These are phyloP conservation scores for Sparassis latifolia DNA, from an alignment of 1,284 basidiomycete species.

Conservation along the genomic window DNA sequence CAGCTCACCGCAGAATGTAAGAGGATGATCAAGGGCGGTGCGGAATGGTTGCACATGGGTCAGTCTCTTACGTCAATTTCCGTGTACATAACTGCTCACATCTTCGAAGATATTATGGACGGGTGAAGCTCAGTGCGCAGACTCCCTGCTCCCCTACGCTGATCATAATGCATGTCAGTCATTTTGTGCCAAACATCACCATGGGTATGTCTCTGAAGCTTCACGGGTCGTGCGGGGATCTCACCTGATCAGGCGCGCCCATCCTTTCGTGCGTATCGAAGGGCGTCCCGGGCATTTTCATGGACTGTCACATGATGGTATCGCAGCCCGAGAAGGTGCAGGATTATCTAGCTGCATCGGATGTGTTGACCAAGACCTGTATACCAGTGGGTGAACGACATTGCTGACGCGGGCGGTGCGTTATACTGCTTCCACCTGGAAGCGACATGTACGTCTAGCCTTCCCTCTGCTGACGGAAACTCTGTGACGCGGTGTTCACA, in stretches of 20 bases:
- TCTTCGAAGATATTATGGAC: conserved; percentile 84
- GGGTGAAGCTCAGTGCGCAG: conserved; percentile 48
- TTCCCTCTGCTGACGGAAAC: background rate
- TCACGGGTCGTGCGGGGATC: conserved; percentile 7
- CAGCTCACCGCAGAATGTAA: conserved; percentile 88
- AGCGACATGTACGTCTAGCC: conserved; percentile 66
- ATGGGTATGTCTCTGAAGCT: conserved; percentile 57
- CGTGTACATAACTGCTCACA: background rate
- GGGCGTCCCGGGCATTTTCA: conserved; percentile 90
- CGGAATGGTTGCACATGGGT: conserved; percentile 98
- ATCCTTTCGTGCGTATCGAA: conserved; percentile 86
- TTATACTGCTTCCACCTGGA: conserved; percentile 98
- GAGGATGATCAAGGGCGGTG: conserved; percentile 87
- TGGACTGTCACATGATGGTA: conserved; percentile 99
- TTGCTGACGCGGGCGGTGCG: conserved; percentile 91
- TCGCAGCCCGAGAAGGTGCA: conserved; percentile 82
- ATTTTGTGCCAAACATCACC: conserved; percentile 98
- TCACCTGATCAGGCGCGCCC: conserved; percentile 64
- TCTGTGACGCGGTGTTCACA: conserved; percentile 23
- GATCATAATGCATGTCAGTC: conserved; percentile 40
- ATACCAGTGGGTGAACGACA: conserved; percentile 88
- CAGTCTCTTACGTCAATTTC: conserved; percentile 20
- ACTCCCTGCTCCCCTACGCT: conserved; percentile 7
- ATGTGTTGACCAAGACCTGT: background rate
- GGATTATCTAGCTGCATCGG: background rate